phyloP scores from a whole-genome alignment of 331 rosid species.

The Acacia concinna region DNA sequence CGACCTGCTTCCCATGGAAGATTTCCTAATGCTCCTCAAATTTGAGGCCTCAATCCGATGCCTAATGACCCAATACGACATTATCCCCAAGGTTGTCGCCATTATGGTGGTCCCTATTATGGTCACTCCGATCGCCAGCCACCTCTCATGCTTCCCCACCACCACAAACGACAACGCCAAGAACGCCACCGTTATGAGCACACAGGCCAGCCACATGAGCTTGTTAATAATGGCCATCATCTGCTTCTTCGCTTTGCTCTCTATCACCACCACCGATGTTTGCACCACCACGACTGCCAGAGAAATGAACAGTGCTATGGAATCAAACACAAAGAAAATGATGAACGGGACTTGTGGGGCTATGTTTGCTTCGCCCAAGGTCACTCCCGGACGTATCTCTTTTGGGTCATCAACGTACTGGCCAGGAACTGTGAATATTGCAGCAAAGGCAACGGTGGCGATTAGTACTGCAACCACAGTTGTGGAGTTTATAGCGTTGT shows the following conservation, averaged over 20 bases:
- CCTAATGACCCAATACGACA: constrained; percentile 85
- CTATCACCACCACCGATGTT: constrained; percentile 89
- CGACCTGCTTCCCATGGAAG: constrained; percentile 74
- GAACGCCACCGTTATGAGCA: constrained; percentile 76
- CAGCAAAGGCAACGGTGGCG: constrained; percentile 96
- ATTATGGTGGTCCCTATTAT: constrained; percentile 87
- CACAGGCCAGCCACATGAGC: constrained; percentile 97
- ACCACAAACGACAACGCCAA: constrained; percentile 87
- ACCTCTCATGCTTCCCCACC: constrained; percentile 69
- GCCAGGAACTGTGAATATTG: constrained; percentile 91
- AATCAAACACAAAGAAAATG: constrained; percentile 77
- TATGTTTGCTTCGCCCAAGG: constrained; percentile 88
- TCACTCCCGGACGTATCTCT: constrained; percentile 48
- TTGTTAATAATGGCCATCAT: constrained; percentile 97
- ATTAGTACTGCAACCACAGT: constrained; percentile 96
- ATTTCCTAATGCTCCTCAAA: constrained; percentile 56
- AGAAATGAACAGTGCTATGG: constrained; percentile 88
- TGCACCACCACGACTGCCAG: constrained; percentile 96
- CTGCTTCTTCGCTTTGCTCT: constrained; percentile 98
- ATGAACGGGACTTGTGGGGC: constrained; percentile 59
- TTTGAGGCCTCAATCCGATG: constrained; percentile 84
- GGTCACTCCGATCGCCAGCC: constrained; percentile 83
- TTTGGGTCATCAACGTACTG: constrained; percentile 69
- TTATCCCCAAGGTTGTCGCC: constrained; percentile 85
- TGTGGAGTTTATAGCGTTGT: constrained; percentile 98